Evolutionary conservation across 2,329 filamentous ascomycete genomes (phyloP), one percentile per base, ranked within the genome.

Genomic region (Sordariomycetes sp.): DNA sequence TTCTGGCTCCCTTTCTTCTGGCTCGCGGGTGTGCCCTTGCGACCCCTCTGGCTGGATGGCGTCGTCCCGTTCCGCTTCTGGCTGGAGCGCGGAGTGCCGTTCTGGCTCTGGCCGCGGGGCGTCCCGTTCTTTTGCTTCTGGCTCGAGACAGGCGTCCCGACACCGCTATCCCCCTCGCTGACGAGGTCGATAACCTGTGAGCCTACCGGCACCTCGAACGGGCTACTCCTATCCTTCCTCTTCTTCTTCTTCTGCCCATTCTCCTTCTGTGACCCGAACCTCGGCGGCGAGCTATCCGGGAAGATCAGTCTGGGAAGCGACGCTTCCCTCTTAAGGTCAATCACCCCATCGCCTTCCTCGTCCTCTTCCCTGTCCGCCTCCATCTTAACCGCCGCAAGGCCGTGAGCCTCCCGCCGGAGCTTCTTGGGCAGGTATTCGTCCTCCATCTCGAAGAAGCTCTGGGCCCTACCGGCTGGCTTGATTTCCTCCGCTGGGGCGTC

Each of bases 151-250:
- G 46, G 46, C 5, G n/a, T 50, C 32, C 25, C 43, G 3, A 50
- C 3, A 16, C 18, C 10, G n/a, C 20, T 20, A 20, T 51, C 55
- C 10, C 34, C 55, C 18, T 52, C 48, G 55, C 55, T 57, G 18
- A 51, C 24, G 14, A 57, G 34, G n/a, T 57, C 55, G 35, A 57
- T 53, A 14, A 57, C 55, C 55, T 57, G 55, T 3, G 55, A 57
- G 7, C 55, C 55, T 5, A 24, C 14, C n/a, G 55, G 55, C 16
- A 57, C 12, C 55, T 53, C 55, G 37, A 57, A 57, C 32, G n/a
- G 25, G 10, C 28, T 57, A 11, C 32, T 43, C 18, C 28, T 40
- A n/a, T 37, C 11, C 53, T 22, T 25, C 37, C 24, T 28, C 22
- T 8, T 48, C 20, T n/a, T 43, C 25, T 35, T 57, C 18, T 22